phyloP scores from a whole-genome alignment of 306 rosid species.

The Ochetophila trinervis region DNA sequence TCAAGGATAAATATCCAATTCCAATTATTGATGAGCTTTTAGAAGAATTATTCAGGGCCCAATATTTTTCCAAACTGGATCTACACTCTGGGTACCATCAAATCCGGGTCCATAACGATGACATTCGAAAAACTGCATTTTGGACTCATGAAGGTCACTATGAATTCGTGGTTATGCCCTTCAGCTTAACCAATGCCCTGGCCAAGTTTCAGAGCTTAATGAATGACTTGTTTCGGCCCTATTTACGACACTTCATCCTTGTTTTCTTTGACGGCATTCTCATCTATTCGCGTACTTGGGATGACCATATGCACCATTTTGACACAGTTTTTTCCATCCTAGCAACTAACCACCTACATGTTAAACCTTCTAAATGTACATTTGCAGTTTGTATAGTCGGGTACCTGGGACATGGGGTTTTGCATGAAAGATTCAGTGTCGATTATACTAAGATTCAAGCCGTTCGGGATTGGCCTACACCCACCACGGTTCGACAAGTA shows the following conservation, averaged over 20 bases:
- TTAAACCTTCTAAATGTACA: no score
- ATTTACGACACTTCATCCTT: background rate
- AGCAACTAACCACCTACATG: background rate
- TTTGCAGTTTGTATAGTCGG: no score
- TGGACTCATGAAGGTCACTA: background rate
- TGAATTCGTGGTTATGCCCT: background rate
- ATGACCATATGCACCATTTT: background rate
- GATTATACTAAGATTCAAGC: background rate
- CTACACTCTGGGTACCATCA: background rate
- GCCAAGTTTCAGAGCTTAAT: background rate
- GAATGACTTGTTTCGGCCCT: background rate
- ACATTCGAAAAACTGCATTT: background rate
- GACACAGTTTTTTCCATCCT: background rate
- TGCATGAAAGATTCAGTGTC: background rate
- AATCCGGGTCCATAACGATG: background rate
- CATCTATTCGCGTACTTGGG: no score
- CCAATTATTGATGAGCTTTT: background rate
- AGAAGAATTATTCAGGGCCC: no score
- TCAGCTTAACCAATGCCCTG: background rate
- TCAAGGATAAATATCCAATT: background rate
- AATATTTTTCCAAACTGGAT: background rate
- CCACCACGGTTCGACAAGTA: background rate
- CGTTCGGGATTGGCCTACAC: background rate
- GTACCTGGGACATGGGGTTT: background rate
- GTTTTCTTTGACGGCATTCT: background rate